Evolutionary conservation across 768 basidiomycete genomes (phyloP).

Genomic region (Podaxis carcinomalis): DNA sequence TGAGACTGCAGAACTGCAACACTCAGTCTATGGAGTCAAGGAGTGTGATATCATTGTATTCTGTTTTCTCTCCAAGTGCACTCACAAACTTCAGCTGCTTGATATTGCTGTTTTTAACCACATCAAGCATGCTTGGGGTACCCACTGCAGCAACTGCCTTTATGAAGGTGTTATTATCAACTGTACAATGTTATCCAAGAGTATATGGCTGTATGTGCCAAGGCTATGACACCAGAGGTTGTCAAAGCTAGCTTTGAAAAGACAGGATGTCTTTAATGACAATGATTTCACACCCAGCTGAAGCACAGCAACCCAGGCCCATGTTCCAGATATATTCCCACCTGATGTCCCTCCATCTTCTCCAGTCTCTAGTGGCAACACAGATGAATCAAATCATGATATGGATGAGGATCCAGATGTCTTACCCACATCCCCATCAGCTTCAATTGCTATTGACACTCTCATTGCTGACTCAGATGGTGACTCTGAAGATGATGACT

Average conservation of each 20-base stretch:
- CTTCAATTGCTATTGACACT: no score
- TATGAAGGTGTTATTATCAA: conserved; percentile 1
- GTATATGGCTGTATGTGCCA: conserved; percentile 16
- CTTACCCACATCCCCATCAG: no score
- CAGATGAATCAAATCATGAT: no score
- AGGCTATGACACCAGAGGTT: conserved; percentile 12
- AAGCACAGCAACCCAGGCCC: conserved; percentile 13
- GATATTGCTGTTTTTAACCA: conserved; percentile 37
- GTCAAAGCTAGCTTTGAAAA: conserved; percentile 20
- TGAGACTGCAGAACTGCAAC: neutral
- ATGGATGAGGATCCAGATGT: no score
- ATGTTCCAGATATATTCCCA: conserved; percentile 17
- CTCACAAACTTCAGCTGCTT: conserved; percentile 37
- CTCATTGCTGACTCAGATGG: neutral
- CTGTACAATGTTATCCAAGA: neutral
- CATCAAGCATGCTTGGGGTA: conserved; percentile 23
- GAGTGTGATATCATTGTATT: conserved; percentile 26
- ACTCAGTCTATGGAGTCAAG: neutral
- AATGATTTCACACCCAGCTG: conserved; percentile 22
- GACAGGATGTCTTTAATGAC: conserved; percentile 21
- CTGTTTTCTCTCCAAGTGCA: conserved; percentile 32
- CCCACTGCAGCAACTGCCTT: conserved; percentile 14
- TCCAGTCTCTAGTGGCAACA: neutral
- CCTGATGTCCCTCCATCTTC: neutral
- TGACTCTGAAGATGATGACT: neutral